phyloP scores from a whole-genome alignment of 306 rosid genomes.

The Elaeagnus macrophylla region DNA sequence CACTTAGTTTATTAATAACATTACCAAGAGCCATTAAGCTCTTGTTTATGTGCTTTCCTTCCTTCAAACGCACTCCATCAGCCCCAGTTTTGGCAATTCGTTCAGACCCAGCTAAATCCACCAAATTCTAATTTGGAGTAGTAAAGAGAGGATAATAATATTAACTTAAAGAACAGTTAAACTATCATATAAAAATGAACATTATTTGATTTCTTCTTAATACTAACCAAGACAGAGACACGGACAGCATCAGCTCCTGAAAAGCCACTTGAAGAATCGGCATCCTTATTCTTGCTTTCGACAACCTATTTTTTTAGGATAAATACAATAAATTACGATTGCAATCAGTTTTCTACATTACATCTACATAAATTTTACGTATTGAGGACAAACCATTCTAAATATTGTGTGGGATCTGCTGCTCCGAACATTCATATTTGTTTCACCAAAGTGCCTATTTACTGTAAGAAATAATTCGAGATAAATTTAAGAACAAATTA shows the following conservation, averaged over 20 bases:
- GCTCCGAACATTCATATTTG: slow-evolving; percentile 88
- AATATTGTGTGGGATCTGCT: slow-evolving; percentile 97
- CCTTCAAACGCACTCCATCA: slow-evolving; percentile 85
- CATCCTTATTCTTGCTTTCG: slow-evolving; percentile 85
- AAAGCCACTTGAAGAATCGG: slow-evolving; percentile 29
- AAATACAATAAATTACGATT: neutral
- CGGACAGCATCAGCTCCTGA: slow-evolving; percentile 56
- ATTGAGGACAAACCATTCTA: slow-evolving; percentile 60
- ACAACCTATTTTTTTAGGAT: slow-evolving; percentile 47
- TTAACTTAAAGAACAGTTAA: neutral
- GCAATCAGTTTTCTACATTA: neutral
- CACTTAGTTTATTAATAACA: slow-evolving; percentile 89
- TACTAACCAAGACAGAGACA: slow-evolving; percentile 90
- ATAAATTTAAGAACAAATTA: slow-evolving; percentile 8
- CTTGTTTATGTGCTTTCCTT: slow-evolving; percentile 91
- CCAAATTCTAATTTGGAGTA: slow-evolving; percentile 56
- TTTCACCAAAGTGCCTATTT: slow-evolving; percentile 93
- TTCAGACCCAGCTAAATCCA: slow-evolving; percentile 95
- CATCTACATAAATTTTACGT: neutral
- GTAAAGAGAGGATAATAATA: neutral
- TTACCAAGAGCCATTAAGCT: slow-evolving; percentile 94
- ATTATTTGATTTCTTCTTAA: slow-evolving; percentile 4
- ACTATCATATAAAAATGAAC: slow-evolving; percentile 4
- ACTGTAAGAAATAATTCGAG: slow-evolving; percentile 33
- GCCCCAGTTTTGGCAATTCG: slow-evolving; percentile 98